phyloP scores from a whole-genome alignment of 2,329 filamentous ascomycete species.

The Pseudogymnoascus sp. region DNA sequence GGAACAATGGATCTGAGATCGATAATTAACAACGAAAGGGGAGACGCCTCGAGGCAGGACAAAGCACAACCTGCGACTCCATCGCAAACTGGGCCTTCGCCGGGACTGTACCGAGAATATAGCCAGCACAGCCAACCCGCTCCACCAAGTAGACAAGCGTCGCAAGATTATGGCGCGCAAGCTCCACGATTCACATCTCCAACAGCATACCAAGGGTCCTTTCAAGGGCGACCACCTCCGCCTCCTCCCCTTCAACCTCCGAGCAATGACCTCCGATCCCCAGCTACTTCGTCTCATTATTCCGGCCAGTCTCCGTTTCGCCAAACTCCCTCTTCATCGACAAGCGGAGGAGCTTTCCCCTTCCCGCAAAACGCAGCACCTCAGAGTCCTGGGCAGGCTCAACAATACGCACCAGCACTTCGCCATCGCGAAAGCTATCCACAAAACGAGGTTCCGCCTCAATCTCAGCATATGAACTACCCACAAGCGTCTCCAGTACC shows the following conservation, averaged over 20 bases:
- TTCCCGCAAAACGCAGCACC: constrained; percentile 27
- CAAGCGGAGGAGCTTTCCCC: constrained; percentile 24
- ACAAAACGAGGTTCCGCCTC: constrained; percentile 20
- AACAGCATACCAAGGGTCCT: constrained; percentile 25
- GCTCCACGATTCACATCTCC: constrained; percentile 27
- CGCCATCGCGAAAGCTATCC: constrained; percentile 26
- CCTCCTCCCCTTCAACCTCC: constrained; percentile 38
- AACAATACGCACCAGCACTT: constrained; percentile 24
- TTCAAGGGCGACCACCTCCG: constrained; percentile 27
- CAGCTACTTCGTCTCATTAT: constrained; percentile 30
- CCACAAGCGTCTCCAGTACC: constrained; percentile 25
- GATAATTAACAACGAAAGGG: constrained; percentile 40
- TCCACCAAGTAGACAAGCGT: constrained; percentile 27
- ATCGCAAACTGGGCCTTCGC: constrained; percentile 22
- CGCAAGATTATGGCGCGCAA: constrained; percentile 27
- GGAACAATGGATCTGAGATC: constrained; percentile 43
- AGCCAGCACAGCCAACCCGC: constrained; percentile 22
- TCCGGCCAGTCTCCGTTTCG: constrained; percentile 30
- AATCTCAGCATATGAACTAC: constrained; percentile 25
- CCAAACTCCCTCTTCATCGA: constrained; percentile 26
- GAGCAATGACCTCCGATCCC: constrained; percentile 35
- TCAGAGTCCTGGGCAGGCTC: constrained; percentile 28
- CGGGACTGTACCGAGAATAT: constrained; percentile 27
- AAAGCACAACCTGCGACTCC: constrained; percentile 28
- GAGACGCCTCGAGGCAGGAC: constrained; percentile 21